Base-by-base conservation (phyloP, 495 filamentous ascomycete genomes). In the Penicillium mononematosum region DNA sequence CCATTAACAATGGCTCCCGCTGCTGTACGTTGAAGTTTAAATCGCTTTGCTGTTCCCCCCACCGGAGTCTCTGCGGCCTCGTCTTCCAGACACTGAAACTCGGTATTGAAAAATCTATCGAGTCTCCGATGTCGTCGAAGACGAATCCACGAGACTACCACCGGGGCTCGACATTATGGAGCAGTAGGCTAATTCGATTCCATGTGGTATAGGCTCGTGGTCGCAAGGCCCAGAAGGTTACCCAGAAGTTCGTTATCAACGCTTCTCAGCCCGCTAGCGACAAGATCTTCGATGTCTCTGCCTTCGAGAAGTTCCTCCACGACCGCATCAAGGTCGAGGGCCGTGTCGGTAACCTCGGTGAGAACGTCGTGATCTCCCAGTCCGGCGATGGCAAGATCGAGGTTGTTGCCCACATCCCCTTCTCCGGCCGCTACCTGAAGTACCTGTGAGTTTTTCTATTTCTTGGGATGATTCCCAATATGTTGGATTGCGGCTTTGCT, bases 291-390 rank as follows among this genome's bases (percentile, higher is more conserved):
- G 92, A 98, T 75, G 86, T 96, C 75, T 85, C 88, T 62, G 92
- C 93, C 67, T 98, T 98, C 81, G 92, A 97, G 84, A 98, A 98
- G 86, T 83, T 98, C 88, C 88, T 98, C 52, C 92, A 96, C 82
- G 95, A 98, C 81, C 91, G 89, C 79, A 96, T 98, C 87, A 98
- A 98, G 88, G 91, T 98, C 69, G 95, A 97, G 55, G 91, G 91
- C 83, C 92, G 92, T 71, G 89, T 91, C 67, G 92, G 92, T 61
- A 98, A 98, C 86, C 90, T 98, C 67, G 94, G 95, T 71, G 95
- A 98, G 73, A 84, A 79, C 69, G 87, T 98, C 70, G 79, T 84
- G 70, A 97, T 98, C 85, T 87, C 85, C 68, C 88, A 96, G 83
- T 71, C 81, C 62, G 90, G 88, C 66, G 94, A 96, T 66, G 93